Conservation (phyloP, 345 rosid genomes). For the Brassica nigra region DNA sequence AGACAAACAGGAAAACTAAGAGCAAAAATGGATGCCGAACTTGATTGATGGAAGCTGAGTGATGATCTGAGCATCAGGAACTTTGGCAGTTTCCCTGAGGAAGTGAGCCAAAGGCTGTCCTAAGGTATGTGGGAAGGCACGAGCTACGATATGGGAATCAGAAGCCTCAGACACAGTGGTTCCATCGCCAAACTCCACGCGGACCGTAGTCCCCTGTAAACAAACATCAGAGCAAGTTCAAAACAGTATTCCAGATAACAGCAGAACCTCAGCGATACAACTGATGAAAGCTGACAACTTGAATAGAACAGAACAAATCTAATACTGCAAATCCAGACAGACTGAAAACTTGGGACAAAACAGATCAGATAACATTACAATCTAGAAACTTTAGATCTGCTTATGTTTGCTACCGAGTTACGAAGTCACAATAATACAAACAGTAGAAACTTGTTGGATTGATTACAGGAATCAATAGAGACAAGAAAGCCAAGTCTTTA, state of each 20-base stretch:
- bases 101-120: slow-evolving; percentile 97
- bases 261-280: not conserved
- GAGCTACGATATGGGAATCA: slow-evolving; percentile 63
- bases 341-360: not conserved
- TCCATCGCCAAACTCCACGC: slow-evolving; percentile 91
- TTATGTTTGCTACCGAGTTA: not conserved
- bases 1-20: not conserved
- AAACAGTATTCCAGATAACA: not conserved
- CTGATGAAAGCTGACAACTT: not conserved
- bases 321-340: not conserved
- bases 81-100: slow-evolving; percentile 80
- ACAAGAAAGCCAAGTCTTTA: not conserved
- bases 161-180: slow-evolving; percentile 67
- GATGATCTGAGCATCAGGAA: slow-evolving; percentile 90
- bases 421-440: not conserved
- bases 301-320: not conserved
- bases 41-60: slow-evolving; percentile 77
- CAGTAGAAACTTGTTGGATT: not conserved
- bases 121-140: slow-evolving; percentile 79
- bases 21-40: slow-evolving; percentile 32
- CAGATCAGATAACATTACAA: slow-evolving; percentile 14
- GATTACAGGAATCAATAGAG: not conserved
- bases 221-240: not conserved
- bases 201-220: slow-evolving; percentile 90
- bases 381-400: slow-evolving; percentile 29